Evolutionary conservation across 2,329 filamentous ascomycete genomes (phyloP).

Genomic region (Coniochaeta ligniaria): DNA sequence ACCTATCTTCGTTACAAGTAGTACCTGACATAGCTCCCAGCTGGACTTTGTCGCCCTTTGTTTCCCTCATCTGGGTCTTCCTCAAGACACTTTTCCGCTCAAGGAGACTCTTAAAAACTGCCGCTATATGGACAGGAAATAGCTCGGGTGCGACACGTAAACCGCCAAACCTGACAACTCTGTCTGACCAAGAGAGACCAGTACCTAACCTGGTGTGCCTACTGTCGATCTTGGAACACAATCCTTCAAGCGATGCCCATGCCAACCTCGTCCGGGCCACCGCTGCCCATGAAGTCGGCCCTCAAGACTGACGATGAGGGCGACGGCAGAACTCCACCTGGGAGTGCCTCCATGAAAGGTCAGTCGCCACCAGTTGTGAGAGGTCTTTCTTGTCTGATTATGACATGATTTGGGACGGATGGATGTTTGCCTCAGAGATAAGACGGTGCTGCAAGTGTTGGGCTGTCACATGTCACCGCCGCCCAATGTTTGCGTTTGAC

Average conservation of each 20-base stretch:
- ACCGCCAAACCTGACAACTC: neutral
- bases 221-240: neutral
- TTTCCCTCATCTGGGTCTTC: neutral
- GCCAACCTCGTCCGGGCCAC: constrained; percentile 4
- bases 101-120: too few relatives aligned
- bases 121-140: neutral
- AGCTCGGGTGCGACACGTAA: neutral
- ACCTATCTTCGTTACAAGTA: neutral
- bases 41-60: neutral
- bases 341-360: constrained; percentile 36
- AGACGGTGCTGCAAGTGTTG: neutral
- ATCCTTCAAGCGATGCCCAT: constrained; percentile 2
- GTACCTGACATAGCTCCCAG: neutral
- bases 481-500: neutral
- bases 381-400: neutral
- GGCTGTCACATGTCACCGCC: neutral
- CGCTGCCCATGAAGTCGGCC: constrained; percentile 17
- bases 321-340: constrained; percentile 25
- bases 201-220: neutral
- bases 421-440: neutral
- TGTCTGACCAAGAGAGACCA: neutral
- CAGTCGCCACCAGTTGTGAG: constrained; percentile 14
- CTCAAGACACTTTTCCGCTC: neutral
- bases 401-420: neutral
- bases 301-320: constrained; percentile 34